A percentile compares a stretch with the other conserved stretches of the same genome.
Conservation (phyloP, 2,329 filamentous ascomycete genomes). For the Phialophora tarda region DNA sequence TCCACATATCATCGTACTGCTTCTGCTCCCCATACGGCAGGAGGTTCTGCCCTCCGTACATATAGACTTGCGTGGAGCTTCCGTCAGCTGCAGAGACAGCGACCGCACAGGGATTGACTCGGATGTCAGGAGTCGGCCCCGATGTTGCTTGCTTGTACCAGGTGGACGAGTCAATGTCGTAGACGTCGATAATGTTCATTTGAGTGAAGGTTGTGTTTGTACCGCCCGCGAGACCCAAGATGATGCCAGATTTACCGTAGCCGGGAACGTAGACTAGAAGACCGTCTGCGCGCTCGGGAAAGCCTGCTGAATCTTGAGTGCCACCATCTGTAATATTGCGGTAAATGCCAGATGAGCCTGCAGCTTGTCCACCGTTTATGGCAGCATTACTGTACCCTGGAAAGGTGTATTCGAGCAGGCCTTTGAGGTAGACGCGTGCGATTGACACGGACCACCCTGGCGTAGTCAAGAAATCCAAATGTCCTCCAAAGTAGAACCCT, state of each 20-base stretch:
- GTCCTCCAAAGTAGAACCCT: slow-evolving; percentile 80
- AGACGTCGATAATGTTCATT: slow-evolving; percentile 80
- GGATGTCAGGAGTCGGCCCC: slow-evolving; percentile 63
- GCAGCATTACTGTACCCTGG: slow-evolving; percentile 70
- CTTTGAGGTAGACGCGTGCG: slow-evolving; percentile 72
- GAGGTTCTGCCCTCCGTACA: slow-evolving; percentile 78
- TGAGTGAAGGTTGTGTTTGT: slow-evolving; percentile 68
- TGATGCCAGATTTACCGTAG: slow-evolving; percentile 74
- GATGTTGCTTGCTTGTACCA: slow-evolving; percentile 78
- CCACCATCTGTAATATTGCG: slow-evolving; percentile 76
- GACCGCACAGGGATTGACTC: slow-evolving; percentile 72
- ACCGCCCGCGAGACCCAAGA: slow-evolving; percentile 79
- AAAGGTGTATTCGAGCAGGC: slow-evolving; percentile 76
- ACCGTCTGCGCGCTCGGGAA: slow-evolving; percentile 76
- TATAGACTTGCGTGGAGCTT: slow-evolving; percentile 76
- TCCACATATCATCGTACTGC: slow-evolving; percentile 77
- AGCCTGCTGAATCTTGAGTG: slow-evolving; percentile 68
- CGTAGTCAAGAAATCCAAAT: slow-evolving; percentile 69
- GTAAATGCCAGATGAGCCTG: slow-evolving; percentile 67
- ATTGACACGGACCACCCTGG: slow-evolving; percentile 71
- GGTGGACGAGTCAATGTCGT: slow-evolving; percentile 70
- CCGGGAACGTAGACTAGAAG: slow-evolving; percentile 76
- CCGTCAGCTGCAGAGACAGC: slow-evolving; percentile 75
- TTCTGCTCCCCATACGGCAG: slow-evolving; percentile 64
- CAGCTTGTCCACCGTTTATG: slow-evolving; percentile 61